A percentile compares a stretch with the other conserved stretches of the same genome.
These are phyloP conservation scores for Aspergillus unguis DNA, from an alignment of 2,329 filamentous ascomycete genomes.

Conservation along the genomic window DNA sequence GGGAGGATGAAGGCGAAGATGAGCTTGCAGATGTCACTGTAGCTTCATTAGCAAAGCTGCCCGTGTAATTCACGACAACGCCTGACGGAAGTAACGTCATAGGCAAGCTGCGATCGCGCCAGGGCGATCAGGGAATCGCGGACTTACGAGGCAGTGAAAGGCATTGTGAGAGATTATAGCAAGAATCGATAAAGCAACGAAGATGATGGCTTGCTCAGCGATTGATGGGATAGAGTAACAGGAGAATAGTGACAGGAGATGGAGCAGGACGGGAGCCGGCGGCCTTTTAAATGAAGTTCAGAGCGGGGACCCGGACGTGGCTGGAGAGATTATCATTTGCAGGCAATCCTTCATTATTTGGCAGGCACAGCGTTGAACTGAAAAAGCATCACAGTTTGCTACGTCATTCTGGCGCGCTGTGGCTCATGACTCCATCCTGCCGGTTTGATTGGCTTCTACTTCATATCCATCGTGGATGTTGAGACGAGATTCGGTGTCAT, in stretches of 20 bases:
- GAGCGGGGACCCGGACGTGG: conserved; percentile 6
- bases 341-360: neutral
- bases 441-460: neutral
- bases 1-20: conserved; percentile 87
- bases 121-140: neutral
- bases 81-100: neutral
- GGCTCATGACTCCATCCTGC: conserved; percentile 10
- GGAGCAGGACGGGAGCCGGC: neutral
- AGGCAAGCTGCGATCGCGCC: neutral
- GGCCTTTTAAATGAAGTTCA: conserved; percentile 6
- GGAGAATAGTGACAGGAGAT: neutral
- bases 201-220: neutral
- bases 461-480: neutral
- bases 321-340: conserved; percentile 6
- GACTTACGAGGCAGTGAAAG: conserved; percentile 51
- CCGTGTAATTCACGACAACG: no score
- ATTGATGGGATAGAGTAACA: neutral
- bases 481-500: conserved; percentile 3
- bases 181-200: conserved; percentile 13
- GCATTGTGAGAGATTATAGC: conserved; percentile 36
- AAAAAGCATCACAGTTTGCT: conserved; percentile 7
- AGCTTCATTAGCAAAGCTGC: conserved; percentile 8
- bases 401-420: conserved; percentile 20
- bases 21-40: conserved; percentile 73
- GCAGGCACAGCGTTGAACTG: conserved; percentile 1